phyloP scores from a whole-genome alignment of 345 rosid genomes.

The Microcos paniculata region DNA sequence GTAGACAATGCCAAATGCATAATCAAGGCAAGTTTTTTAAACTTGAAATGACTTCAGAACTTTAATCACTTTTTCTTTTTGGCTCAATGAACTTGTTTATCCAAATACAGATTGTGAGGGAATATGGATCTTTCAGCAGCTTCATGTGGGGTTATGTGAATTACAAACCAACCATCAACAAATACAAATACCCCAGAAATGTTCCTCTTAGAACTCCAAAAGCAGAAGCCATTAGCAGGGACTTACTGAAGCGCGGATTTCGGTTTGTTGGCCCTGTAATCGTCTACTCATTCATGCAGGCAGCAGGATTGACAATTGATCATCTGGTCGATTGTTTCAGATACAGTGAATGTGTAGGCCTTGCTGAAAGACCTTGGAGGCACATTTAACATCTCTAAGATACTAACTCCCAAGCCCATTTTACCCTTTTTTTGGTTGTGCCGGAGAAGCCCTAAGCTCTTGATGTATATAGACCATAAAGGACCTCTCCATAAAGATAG shows the following conservation, averaged over 20 bases:
- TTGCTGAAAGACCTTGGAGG: conserved; percentile 92
- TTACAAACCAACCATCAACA: conserved; percentile 70
- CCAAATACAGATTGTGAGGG: conserved; percentile 52
- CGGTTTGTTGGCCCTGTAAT: conserved; percentile 94
- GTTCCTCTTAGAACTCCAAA: conserved; percentile 82
- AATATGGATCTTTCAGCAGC: conserved; percentile 85
- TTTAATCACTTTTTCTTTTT: not conserved
- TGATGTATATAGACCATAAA: not conserved
- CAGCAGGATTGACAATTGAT: conserved; percentile 85
- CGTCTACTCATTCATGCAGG: conserved; percentile 90
- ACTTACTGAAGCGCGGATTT: conserved; percentile 75
- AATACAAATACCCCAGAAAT: conserved; percentile 70
- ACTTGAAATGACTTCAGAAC: not conserved
- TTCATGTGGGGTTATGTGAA: conserved; percentile 86
- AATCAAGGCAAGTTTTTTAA: conserved; percentile 55
- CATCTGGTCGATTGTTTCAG: conserved; percentile 89
- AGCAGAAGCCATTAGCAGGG: conserved; percentile 84
- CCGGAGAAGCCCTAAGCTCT: not conserved
- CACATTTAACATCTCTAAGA: conserved; percentile 43
- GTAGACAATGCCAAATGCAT: conserved; percentile 90
- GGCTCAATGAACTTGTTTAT: not conserved
- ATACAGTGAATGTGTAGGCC: conserved; percentile 69
- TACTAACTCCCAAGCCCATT: not conserved
- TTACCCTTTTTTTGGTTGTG: not conserved
- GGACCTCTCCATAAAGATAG: not conserved